These are phyloP conservation scores for Panicum hallii DNA, from an alignment of 202 grass and related monocot species.

Conservation along the genomic window DNA sequence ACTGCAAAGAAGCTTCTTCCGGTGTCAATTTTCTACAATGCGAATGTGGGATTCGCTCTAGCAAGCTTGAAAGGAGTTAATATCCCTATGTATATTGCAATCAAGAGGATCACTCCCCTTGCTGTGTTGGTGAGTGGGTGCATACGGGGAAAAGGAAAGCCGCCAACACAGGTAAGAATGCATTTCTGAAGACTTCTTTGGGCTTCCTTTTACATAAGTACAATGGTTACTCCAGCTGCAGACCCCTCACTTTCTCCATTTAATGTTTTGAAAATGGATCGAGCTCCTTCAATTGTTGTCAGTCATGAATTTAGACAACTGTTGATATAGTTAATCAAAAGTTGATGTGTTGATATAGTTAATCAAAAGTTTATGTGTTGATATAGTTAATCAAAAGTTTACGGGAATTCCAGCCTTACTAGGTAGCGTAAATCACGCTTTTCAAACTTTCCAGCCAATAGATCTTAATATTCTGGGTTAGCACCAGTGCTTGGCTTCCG, in stretches of 20 bases:
- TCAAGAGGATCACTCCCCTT: constrained; percentile 96
- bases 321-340: background rate
- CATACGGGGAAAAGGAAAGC: constrained; percentile 80
- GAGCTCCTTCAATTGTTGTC: background rate
- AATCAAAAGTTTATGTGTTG: too few species aligned
- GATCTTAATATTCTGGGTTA: constrained; percentile 3
- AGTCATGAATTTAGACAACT: background rate
- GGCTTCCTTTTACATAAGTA: background rate
- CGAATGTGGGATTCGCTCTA: constrained; percentile 94
- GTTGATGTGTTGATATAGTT: background rate
- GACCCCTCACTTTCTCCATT: background rate
- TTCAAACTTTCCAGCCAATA: background rate
- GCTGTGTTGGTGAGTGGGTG: constrained; percentile 76
- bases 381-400: background rate
- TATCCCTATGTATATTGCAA: constrained; percentile 99
- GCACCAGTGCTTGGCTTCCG: background rate
- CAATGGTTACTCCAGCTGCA: background rate
- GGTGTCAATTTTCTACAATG: constrained; percentile 90
- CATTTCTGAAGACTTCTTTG: background rate
- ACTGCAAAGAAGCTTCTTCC: constrained; percentile 94
- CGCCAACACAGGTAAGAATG: constrained; percentile 64
- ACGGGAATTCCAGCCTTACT: background rate
- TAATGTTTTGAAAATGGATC: background rate
- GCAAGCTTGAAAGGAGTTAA: constrained; percentile 97
- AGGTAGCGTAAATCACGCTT: background rate